phyloP scores from a whole-genome alignment of 371 early-diverging fungal species.

The Rhizopus stolonifer region DNA sequence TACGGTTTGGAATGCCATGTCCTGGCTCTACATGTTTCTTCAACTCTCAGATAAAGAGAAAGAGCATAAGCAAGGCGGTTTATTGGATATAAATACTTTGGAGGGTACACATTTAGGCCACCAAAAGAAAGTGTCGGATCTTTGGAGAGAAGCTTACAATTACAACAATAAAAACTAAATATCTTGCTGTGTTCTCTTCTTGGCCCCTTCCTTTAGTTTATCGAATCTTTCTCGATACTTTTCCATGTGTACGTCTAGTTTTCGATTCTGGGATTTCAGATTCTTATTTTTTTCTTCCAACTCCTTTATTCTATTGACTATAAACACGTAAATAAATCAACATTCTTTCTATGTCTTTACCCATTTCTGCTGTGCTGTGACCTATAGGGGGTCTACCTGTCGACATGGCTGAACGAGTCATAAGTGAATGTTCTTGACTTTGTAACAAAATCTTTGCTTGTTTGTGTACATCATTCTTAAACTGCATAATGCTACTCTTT shows the following conservation, averaged over 20 bases:
- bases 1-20: slow-evolving; percentile 66
- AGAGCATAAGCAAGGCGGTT: slow-evolving; percentile 9
- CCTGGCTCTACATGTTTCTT: slow-evolving; percentile 66
- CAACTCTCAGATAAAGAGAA: slow-evolving; percentile 44
- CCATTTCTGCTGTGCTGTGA: slow-evolving; percentile 19
- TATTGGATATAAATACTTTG: slow-evolving; percentile 1
- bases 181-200: slow-evolving; percentile 46
- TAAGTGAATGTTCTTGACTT: slow-evolving; percentile 32
- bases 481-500: slow-evolving; percentile 73
- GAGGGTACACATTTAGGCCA: slow-evolving; percentile 31
- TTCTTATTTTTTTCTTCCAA: slow-evolving; percentile 59
- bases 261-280: slow-evolving; percentile 50
- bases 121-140: slow-evolving; percentile 27
- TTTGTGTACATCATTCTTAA: slow-evolving; percentile 75
- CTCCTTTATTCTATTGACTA: slow-evolving; percentile 41
- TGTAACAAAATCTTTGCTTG: slow-evolving; percentile 56
- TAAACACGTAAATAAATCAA: not conserved
- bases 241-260: slow-evolving; percentile 55
- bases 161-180: slow-evolving; percentile 8
- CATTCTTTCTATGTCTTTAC: slow-evolving; percentile 1
- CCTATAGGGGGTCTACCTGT: slow-evolving; percentile 8
- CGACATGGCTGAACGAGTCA: slow-evolving; percentile 26
- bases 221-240: slow-evolving; percentile 89
- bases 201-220: slow-evolving; percentile 84
- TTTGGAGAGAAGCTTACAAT: slow-evolving; percentile 40